Evolutionary conservation across 2,329 filamentous ascomycete species (phyloP).

Genomic region (Scedosporium minutisporum): DNA sequence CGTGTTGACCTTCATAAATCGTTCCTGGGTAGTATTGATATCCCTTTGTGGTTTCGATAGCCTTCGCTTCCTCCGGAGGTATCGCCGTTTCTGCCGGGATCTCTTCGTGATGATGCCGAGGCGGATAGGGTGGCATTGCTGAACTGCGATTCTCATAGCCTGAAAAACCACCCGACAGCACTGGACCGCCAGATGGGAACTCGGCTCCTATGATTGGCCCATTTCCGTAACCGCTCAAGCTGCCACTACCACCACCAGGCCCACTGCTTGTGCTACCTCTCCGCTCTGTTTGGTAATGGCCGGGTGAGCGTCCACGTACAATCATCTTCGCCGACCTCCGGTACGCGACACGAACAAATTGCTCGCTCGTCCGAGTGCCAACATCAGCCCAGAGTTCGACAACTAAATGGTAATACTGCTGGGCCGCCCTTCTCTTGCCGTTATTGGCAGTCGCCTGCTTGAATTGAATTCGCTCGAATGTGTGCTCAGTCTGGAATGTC

Average conservation of each 20-base stretch:
- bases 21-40: constrained; percentile 46
- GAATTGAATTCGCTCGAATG: constrained; percentile 87
- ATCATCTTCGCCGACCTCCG: constrained; percentile 73
- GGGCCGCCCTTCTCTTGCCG: constrained; percentile 77
- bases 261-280: constrained; percentile 62
- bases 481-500: constrained; percentile 42
- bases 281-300: constrained; percentile 66
- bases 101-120: constrained; percentile 38
- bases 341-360: constrained; percentile 62
- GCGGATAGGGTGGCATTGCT: constrained; percentile 27
- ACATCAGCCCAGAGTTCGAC: constrained; percentile 73
- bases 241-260: constrained; percentile 53
- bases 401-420: constrained; percentile 88
- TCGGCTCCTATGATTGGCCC: constrained; percentile 29
- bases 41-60: constrained; percentile 36
- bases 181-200: constrained; percentile 25
- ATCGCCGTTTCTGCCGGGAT: constrained; percentile 42
- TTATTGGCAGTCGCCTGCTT: constrained; percentile 92
- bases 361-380: constrained; percentile 35
- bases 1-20: constrained; percentile 38
- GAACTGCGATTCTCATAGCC: constrained; percentile 28
- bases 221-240: constrained; percentile 39
- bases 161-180: constrained; percentile 29
- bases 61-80: constrained; percentile 40
- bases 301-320: constrained; percentile 74